These are phyloP conservation scores for Colletotrichum scovillei DNA, from an alignment of 2,329 filamentous ascomycete genomes.

Conservation along the genomic window DNA sequence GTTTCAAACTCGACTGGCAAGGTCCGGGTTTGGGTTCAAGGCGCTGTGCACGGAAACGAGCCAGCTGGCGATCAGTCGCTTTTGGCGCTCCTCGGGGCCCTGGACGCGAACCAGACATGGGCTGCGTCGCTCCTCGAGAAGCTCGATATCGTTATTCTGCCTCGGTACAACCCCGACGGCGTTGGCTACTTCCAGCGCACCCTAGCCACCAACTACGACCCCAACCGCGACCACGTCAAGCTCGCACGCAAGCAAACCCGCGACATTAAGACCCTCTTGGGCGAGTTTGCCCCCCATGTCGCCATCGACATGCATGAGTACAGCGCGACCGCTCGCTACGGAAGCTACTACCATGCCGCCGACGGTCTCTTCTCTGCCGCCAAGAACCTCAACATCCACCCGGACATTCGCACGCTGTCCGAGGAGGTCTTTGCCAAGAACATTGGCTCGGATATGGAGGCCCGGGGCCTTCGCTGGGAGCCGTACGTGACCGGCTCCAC, in stretches of 20 bases:
- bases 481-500: conserved; percentile 43
- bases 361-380: conserved; percentile 47
- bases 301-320: conserved; percentile 48
- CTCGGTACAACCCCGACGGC: conserved; percentile 48
- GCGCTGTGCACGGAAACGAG: conserved; percentile 47
- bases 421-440: conserved; percentile 45
- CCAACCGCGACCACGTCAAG: conserved; percentile 47
- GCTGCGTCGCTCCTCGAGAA: conserved; percentile 42
- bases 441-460: conserved; percentile 44
- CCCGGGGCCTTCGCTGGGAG: conserved; percentile 43
- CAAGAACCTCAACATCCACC: conserved; percentile 48
- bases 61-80: conserved; percentile 46
- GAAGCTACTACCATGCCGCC: conserved; percentile 37
- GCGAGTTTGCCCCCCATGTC: conserved; percentile 44
- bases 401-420: conserved; percentile 42
- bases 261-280: conserved; percentile 44
- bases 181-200: conserved; percentile 47
- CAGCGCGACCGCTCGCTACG: conserved; percentile 34
- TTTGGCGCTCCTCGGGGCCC: conserved; percentile 44
- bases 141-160: conserved; percentile 44
- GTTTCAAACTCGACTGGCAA: conserved; percentile 38
- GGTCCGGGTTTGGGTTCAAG: conserved; percentile 46
- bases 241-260: conserved; percentile 46
- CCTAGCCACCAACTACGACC: conserved; percentile 45
- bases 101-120: conserved; percentile 44